Evolutionary conservation across 1,139 yeast species (phyloP), one percentile per base, ranked within the genome.

Genomic region (Pichia sp.): DNA sequence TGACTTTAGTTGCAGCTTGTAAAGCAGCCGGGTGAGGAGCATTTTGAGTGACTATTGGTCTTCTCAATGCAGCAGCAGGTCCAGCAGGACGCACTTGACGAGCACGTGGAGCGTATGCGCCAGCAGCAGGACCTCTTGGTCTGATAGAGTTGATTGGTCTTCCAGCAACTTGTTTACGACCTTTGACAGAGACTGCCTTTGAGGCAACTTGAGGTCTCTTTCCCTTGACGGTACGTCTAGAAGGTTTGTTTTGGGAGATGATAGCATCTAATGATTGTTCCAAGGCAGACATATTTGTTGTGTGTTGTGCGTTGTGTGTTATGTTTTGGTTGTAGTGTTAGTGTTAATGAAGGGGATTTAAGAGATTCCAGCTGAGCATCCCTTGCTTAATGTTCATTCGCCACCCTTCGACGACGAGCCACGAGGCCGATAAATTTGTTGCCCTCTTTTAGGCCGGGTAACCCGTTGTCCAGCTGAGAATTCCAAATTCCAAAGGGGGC

Each of bases 221-320:
- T 59, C 67, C 64, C 51, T 64, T 53, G 54, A 56, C 44, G 22
- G 52, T 54, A 39, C 58, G 53, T 43, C 51, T 54, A 23, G 25
- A 19, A 25, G 34, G 40, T n/a, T 46, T 62, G 63, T 74, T 61
- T 64, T 67, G 94, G 73, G 60, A 32, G 17, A 91, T 85, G 60
- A 91, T 91, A 55, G 88, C 97, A 67, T 91, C 98, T 58, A 91
- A 77, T 38, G 97, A 86, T 68, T 85, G 82, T 68, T 91, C 96
- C 66, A 91, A 74, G 55, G 82, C 71, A 50, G 81, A 72, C 81
- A 75, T 74, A n/a, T n/a, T n/a, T n/a, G n/a, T n/a, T 42, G n/a
- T n/a, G n/a, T n/a, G n/a, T n/a, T n/a, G n/a, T n/a, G n/a, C n/a
- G n/a, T n/a, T n/a, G n/a, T n/a, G n/a, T n/a, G n/a, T n/a, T n/a